Evolutionary conservation across 768 basidiomycete species (phyloP).

Genomic region (Leccinum variicolor): DNA sequence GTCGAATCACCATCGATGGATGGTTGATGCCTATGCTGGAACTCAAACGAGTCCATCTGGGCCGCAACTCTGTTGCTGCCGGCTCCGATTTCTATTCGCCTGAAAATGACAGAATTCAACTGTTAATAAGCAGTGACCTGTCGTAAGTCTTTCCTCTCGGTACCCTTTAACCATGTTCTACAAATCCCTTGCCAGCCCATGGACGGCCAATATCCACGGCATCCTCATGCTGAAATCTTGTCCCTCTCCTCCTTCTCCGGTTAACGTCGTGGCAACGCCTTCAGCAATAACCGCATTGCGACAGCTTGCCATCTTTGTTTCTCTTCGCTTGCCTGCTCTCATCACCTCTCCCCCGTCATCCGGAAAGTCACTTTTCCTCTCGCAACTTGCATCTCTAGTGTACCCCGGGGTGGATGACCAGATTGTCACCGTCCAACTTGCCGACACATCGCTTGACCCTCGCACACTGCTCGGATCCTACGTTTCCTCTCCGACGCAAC

Average conservation of each 20-base stretch:
- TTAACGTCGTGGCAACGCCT: slow-evolving; percentile 58
- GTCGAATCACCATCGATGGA: slow-evolving; percentile 53
- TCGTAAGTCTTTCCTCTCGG: slow-evolving; percentile 40
- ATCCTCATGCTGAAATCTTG: slow-evolving; percentile 57
- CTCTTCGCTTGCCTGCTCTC: slow-evolving; percentile 72
- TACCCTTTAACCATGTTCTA: slow-evolving; percentile 10
- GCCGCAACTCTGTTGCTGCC: slow-evolving; percentile 45
- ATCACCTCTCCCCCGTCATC: slow-evolving; percentile 84
- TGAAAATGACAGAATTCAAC: slow-evolving; percentile 31
- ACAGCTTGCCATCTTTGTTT: slow-evolving; percentile 59
- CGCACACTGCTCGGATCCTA: slow-evolving; percentile 93
- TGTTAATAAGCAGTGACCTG: slow-evolving; percentile 46
- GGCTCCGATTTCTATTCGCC: slow-evolving; percentile 44
- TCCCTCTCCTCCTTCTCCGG: slow-evolving; percentile 20
- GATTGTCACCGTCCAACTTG: slow-evolving; percentile 83
- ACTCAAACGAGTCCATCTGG: slow-evolving; percentile 51
- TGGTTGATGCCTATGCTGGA: slow-evolving; percentile 83
- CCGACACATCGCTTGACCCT: slow-evolving; percentile 93
- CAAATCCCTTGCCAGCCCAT: slow-evolving; percentile 41
- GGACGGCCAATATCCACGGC: slow-evolving; percentile 61
- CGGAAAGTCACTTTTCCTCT: slow-evolving; percentile 80
- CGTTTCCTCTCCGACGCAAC: slow-evolving; percentile 75
- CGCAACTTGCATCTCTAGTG: slow-evolving; percentile 68
- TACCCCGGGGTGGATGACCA: slow-evolving; percentile 61
- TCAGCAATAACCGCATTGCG: slow-evolving; percentile 58